phyloP scores from a whole-genome alignment of 306 rosid species.

The Macrotyloma uniflorum region DNA sequence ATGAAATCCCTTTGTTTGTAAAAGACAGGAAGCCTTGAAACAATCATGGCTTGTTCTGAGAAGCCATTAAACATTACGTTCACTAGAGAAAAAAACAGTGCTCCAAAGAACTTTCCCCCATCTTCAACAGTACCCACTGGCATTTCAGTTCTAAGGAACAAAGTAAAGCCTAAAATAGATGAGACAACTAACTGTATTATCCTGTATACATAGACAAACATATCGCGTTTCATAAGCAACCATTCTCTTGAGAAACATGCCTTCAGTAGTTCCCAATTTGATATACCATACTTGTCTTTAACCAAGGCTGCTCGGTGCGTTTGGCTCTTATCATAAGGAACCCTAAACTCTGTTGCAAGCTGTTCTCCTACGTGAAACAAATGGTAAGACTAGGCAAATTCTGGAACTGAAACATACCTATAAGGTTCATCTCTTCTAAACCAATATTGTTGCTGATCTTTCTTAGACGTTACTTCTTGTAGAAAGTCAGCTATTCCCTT shows the following conservation, averaged over 20 bases:
- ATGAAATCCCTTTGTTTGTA: constrained; percentile 73
- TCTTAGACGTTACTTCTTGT: constrained; percentile 79
- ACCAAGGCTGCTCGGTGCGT: constrained; percentile 76
- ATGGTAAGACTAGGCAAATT: constrained; percentile 49
- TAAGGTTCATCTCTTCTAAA: constrained; percentile 43
- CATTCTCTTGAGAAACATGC: constrained; percentile 82
- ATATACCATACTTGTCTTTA: constrained; percentile 66
- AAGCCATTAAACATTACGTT: constrained; percentile 85
- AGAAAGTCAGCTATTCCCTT: constrained; percentile 81
- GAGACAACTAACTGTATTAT: constrained; percentile 60
- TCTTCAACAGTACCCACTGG: constrained; percentile 52
- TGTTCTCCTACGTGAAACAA: constrained; percentile 60
- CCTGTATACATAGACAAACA: constrained; percentile 64
- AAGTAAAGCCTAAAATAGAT: constrained; percentile 57
- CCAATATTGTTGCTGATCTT: constrained; percentile 85
- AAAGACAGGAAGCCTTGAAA: constrained; percentile 70
- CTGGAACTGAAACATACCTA: constrained; percentile 53
- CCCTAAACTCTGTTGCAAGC: constrained; percentile 44
- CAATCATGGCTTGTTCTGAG: constrained; percentile 66
- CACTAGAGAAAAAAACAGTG: constrained; percentile 62
- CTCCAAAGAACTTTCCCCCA: constrained; percentile 69
- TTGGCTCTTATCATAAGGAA: constrained; percentile 60
- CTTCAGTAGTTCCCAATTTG: constrained; percentile 69
- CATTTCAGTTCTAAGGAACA: constrained; percentile 76
- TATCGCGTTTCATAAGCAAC: constrained; percentile 66